Conservation (phyloP, 2,329 filamentous ascomycete genomes). For the Zymoseptoria brevis region DNA sequence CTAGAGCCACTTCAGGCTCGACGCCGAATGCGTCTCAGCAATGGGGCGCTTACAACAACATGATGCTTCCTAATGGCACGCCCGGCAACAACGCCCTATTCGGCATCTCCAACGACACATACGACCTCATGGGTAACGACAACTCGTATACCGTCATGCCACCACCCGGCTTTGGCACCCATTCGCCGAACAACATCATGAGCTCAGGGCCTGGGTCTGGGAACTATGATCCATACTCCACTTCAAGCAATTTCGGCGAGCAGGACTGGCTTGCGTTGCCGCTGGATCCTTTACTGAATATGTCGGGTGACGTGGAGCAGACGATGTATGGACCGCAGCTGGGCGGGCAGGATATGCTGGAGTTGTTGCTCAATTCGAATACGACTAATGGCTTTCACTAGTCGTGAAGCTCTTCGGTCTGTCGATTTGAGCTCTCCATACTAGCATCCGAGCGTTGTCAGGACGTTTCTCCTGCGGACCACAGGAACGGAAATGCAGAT, state of each 20-base stretch:
- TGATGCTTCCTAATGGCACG: conserved; percentile 5
- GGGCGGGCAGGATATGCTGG: conserved; percentile 46
- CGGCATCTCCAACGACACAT: conserved; percentile 38
- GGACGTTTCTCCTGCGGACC: neutral
- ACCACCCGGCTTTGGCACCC: conserved; percentile 34
- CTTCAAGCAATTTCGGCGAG: conserved; percentile 15
- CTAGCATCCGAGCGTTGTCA: neutral
- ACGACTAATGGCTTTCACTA: conserved; percentile 6
- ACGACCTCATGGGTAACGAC: conserved; percentile 35
- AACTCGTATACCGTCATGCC: conserved; percentile 41
- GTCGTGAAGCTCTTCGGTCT: neutral
- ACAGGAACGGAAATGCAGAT: neutral
- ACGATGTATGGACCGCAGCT: conserved; percentile 57
- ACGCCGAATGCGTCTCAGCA: conserved; percentile 10
- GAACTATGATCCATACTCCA: conserved; percentile 7
- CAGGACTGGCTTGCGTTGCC: conserved; percentile 57
- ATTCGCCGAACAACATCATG: conserved; percentile 27
- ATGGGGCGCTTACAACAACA: conserved; percentile 19
- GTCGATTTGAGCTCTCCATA: neutral
- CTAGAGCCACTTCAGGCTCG: conserved; percentile 7
- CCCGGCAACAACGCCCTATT: conserved; percentile 28
- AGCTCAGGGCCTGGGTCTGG: conserved; percentile 13
- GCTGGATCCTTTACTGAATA: conserved; percentile 51
- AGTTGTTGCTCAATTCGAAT: conserved; percentile 33
- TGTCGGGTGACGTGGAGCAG: conserved; percentile 50